Percentiles rank a stretch among this genome's conserved stretches.
Conservation (phyloP, 352 stramenopile species). For the Pythium vanterpoolii region DNA sequence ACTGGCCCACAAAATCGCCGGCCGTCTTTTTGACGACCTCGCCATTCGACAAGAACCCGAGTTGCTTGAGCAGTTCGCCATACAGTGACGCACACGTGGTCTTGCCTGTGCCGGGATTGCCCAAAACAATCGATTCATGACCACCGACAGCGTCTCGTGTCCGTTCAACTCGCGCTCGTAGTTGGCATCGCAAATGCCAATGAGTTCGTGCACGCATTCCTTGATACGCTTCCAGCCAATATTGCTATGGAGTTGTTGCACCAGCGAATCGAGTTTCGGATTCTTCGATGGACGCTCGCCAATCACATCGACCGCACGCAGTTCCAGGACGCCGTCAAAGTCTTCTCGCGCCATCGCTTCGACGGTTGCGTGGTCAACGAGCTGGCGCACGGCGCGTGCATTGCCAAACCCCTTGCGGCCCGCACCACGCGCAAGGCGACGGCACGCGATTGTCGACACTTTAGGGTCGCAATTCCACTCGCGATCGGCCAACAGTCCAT, state of each 20-base stretch:
- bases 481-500: constrained; percentile 38
- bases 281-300: constrained; percentile 76
- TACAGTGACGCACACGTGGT: constrained; percentile 90
- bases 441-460: constrained; percentile 58
- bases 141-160: constrained; percentile 50
- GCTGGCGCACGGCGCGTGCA: constrained; percentile 67
- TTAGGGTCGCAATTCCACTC: constrained; percentile 48
- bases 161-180: constrained; percentile 81
- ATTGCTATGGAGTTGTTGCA: constrained; percentile 63
- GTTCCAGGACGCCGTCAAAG: constrained; percentile 50
- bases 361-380: constrained; percentile 65
- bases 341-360: constrained; percentile 68
- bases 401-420: constrained; percentile 87
- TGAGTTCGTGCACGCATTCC: constrained; percentile 63
- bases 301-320: constrained; percentile 69
- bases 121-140: constrained; percentile 89
- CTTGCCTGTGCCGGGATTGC: constrained; percentile 91
- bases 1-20: constrained; percentile 79
- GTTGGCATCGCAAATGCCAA: constrained; percentile 76
- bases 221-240: constrained; percentile 84
- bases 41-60: constrained; percentile 89
- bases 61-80: constrained; percentile 78
- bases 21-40: constrained; percentile 88
- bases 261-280: constrained; percentile 49
- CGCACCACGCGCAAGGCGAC: constrained; percentile 52